phyloP scores from a whole-genome alignment of 1,284 basidiomycete species.

The Schizophyllum commune region DNA sequence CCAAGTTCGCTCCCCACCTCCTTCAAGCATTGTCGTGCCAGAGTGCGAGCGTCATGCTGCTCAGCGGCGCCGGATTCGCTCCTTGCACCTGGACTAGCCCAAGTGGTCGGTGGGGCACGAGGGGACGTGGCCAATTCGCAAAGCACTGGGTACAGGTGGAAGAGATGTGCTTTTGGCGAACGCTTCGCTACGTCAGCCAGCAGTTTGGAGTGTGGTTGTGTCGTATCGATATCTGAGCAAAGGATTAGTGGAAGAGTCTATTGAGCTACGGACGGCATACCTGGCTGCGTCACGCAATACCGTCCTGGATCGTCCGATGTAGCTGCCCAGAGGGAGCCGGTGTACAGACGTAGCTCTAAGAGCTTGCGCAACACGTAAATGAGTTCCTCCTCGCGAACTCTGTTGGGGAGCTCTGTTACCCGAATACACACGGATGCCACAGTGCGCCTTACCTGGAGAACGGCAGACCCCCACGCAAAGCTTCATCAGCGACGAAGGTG shows the following conservation, averaged over 20 bases:
- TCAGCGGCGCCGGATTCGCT: conserved; percentile 24
- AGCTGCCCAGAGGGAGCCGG: conserved; percentile 70
- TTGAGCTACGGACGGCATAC: conserved; percentile 25
- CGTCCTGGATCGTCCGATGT: conserved; percentile 55
- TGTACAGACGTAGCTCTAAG: conserved; percentile 61
- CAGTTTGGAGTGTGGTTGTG: conserved; percentile 38
- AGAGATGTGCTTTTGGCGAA: conserved; percentile 73
- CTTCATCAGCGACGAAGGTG: conserved; percentile 76
- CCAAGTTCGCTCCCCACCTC: conserved; percentile 72
- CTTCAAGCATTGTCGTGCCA: conserved; percentile 66
- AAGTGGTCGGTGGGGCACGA: conserved; percentile 58
- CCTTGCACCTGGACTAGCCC: conserved; percentile 30
- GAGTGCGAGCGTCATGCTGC: conserved; percentile 56
- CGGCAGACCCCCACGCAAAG: conserved; percentile 74
- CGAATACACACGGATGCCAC: not conserved
- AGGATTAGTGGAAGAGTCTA: conserved; percentile 7
- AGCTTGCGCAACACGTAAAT: conserved; percentile 78
- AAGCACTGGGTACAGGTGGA: conserved; percentile 75
- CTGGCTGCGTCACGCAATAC: conserved; percentile 44
- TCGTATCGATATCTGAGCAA: conserved; percentile 34
- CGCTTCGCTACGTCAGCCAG: conserved; percentile 63
- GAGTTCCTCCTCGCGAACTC: conserved; percentile 85
- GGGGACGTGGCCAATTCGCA: conserved; percentile 72
- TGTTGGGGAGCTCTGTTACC: conserved; percentile 23
- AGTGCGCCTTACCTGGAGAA: conserved; percentile 61